These are phyloP conservation scores for Hypoxylon rubiginosum DNA, from an alignment of 2,329 filamentous ascomycete genomes.

Conservation along the genomic window DNA sequence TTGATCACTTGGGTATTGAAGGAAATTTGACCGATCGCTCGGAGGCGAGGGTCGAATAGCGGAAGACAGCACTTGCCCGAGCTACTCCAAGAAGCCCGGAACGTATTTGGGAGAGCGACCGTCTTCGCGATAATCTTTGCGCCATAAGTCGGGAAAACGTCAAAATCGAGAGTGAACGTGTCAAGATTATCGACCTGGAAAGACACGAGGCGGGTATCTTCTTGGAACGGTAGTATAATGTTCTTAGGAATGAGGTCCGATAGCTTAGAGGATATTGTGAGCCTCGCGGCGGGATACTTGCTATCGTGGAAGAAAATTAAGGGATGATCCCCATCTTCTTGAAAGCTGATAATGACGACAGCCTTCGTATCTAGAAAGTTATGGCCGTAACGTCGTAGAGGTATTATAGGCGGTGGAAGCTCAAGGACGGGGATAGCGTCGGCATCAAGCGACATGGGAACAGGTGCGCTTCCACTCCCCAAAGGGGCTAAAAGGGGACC, in stretches of 20 bases:
- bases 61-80: conserved; percentile 87
- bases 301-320: conserved; percentile 97
- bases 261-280: conserved; percentile 96
- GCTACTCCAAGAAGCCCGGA: conserved; percentile 80
- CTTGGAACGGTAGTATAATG: conserved; percentile 93
- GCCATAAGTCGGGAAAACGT: conserved; percentile 97
- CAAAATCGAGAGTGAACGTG: conserved; percentile 94
- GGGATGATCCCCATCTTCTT: conserved; percentile 78
- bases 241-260: conserved; percentile 98
- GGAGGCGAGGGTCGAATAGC: conserved; percentile 90
- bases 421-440: conserved; percentile 94
- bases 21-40: conserved; percentile 92
- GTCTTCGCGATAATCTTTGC: conserved; percentile 98
- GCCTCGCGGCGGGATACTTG: conserved; percentile 92
- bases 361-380: conserved; percentile 99
- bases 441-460: conserved; percentile 77
- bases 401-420: conserved; percentile 95
- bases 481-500: conserved; percentile 57
- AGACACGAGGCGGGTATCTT: conserved; percentile 92
- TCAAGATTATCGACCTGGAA: conserved; percentile 97
- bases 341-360: conserved; percentile 92
- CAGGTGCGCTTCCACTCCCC: conserved; percentile 64
- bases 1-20: conserved; percentile 98
- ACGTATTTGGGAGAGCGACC: conserved; percentile 89
- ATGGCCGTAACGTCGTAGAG: conserved; percentile 92